Conservation (phyloP, 1,139 yeast species). For the Tardiomyces digboiensis region DNA sequence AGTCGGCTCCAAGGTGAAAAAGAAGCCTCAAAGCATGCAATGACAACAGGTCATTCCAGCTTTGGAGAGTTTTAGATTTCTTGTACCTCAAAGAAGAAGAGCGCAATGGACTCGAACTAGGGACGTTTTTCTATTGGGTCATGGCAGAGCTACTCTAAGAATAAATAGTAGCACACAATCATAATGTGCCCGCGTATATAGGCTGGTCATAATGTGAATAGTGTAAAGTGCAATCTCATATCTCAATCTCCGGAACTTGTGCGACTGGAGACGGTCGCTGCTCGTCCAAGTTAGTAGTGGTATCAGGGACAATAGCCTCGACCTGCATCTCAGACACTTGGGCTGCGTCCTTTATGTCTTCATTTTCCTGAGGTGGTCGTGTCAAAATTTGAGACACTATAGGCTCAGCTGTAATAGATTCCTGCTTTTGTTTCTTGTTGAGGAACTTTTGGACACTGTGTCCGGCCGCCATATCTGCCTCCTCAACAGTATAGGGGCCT, state of each 20-base stretch:
- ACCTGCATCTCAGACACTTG: neutral
- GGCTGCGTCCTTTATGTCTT: slow-evolving; percentile 8
- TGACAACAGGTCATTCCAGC: slow-evolving; percentile 48
- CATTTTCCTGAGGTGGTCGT: slow-evolving; percentile 9
- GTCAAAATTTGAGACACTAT: neutral
- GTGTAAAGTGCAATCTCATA: no score
- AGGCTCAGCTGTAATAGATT: slow-evolving; percentile 1
- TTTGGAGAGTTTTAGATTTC: slow-evolving; percentile 64
- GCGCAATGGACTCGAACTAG: no score
- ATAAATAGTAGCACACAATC: no score
- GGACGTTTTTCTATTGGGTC: no score
- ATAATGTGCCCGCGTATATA: no score
- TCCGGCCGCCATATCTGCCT: slow-evolving; percentile 89
- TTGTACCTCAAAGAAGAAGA: no score
- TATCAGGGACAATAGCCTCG: neutral
- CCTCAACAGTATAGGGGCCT: slow-evolving; percentile 80
- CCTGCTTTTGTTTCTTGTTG: slow-evolving; percentile 23
- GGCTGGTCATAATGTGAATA: no score
- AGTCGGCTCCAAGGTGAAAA: slow-evolving; percentile 49
- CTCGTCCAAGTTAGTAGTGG: no score
- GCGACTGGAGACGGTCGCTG: no score
- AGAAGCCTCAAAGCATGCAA: slow-evolving; percentile 61
- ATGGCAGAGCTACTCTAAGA: no score
- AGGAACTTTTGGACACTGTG: slow-evolving; percentile 58
- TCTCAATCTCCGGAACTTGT: no score